Conservation (phyloP, 345 rosid genomes). For the Conringia planisiliqua region DNA sequence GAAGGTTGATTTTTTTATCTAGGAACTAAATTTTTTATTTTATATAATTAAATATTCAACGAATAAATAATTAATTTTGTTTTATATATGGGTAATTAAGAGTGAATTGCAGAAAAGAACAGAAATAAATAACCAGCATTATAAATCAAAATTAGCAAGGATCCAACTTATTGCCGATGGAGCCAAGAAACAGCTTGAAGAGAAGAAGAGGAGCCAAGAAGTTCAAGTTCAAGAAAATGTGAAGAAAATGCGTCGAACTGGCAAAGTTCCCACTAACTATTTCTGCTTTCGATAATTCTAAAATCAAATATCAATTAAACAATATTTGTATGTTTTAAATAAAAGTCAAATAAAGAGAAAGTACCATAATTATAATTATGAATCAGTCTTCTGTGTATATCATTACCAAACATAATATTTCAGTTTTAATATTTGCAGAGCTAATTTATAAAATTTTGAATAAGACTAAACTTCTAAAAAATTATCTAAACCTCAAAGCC, state of each 20-base stretch:
- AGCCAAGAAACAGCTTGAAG: constrained; percentile 60
- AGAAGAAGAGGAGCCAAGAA: constrained; percentile 55
- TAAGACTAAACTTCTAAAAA: background rate
- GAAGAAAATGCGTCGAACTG: constrained; percentile 41
- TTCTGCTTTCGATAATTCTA: constrained; percentile 49
- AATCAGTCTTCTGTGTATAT: background rate
- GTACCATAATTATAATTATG: background rate
- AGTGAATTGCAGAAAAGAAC: constrained; percentile 58
- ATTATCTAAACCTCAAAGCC: background rate
- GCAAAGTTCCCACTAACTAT: constrained; percentile 40
- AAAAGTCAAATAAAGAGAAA: background rate
- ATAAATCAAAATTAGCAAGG: constrained; percentile 53
- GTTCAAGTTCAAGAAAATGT: constrained; percentile 47
- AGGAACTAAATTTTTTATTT: background rate
- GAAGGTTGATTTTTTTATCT: constrained; percentile 40
- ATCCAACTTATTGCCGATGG: constrained; percentile 49
- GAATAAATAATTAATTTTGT: background rate
- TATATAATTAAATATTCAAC: background rate
- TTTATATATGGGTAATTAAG: constrained; percentile 35
- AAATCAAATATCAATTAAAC: background rate
- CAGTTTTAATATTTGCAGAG: background rate
- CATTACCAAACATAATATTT: background rate
- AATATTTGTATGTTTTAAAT: no score
- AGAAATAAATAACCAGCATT: constrained; percentile 41
- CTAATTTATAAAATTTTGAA: background rate